These are phyloP conservation scores for Bisporella sp. DNA, from an alignment of 2,329 filamentous ascomycete species.

Conservation along the genomic window DNA sequence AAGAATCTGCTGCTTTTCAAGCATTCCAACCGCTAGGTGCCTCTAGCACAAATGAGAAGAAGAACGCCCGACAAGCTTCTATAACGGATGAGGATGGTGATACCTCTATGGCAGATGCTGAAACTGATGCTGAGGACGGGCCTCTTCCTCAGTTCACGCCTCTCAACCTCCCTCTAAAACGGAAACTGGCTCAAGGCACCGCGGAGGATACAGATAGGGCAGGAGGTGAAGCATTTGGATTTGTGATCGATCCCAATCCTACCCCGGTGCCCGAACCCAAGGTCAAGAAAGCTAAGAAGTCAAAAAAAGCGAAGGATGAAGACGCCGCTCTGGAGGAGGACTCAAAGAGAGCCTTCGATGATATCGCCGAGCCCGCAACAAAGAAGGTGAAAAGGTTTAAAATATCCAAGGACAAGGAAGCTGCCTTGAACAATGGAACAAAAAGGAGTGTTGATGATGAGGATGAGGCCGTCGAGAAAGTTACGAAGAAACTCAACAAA, in stretches of 20 bases:
- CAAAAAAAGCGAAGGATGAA: conserved; percentile 42
- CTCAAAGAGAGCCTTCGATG: neutral
- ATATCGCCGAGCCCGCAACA: neutral
- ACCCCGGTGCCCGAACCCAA: conserved; percentile 13
- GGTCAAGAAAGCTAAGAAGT: conserved; percentile 39
- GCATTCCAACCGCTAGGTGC: too few species aligned
- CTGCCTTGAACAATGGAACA: neutral
- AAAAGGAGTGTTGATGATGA: neutral
- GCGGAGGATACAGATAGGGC: neutral
- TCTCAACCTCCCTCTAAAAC: neutral
- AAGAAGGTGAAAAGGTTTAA: conserved; percentile 41
- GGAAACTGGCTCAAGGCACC: neutral
- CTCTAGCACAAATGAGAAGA: too few species aligned
- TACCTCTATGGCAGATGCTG: too few species aligned
- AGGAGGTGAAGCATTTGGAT: neutral
- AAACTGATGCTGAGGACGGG: too few species aligned
- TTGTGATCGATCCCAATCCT: conserved; percentile 20
- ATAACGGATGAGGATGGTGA: too few species aligned
- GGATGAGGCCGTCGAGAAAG: conserved; percentile 1
- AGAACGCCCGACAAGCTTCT: too few species aligned
- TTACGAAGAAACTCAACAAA: neutral
- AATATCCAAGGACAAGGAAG: conserved; percentile 12
- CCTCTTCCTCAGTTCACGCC: too few species aligned
- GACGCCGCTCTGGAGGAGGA: neutral
- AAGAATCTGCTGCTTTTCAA: too few species aligned